phyloP scores from a whole-genome alignment of 2,329 filamentous ascomycete genomes.

The Leptographium lundbergii region DNA sequence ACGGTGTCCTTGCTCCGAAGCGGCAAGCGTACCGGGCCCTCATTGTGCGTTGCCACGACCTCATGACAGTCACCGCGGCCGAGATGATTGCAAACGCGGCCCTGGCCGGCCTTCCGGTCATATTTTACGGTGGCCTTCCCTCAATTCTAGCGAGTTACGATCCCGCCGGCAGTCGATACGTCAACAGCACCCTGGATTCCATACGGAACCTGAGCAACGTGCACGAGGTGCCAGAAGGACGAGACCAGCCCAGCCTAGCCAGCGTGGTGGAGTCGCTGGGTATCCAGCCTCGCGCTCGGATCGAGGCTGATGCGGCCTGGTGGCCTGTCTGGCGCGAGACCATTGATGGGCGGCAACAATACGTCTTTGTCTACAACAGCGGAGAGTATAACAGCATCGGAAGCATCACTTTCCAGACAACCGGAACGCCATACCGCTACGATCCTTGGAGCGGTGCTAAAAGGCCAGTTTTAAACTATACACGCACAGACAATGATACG shows the following conservation, averaged over 20 bases:
- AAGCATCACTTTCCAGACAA: not conserved
- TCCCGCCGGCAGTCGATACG: conserved; percentile 4
- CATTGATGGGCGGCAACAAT: conserved; percentile 15
- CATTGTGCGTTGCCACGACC: conserved; percentile 20
- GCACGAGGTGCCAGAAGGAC: conserved; percentile 15
- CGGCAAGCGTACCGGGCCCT: conserved; percentile 29
- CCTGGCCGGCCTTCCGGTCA: conserved; percentile 25
- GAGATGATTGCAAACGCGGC: conserved; percentile 22
- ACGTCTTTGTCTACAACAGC: conserved; percentile 27
- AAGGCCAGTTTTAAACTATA: conserved; percentile 15
- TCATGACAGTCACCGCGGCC: conserved; percentile 22
- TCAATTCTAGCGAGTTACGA: conserved; percentile 12
- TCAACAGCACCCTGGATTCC: conserved; percentile 12
- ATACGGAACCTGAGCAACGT: conserved; percentile 21
- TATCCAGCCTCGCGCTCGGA: conserved; percentile 18
- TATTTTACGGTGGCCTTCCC: conserved; percentile 25
- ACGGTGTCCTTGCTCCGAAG: conserved; percentile 24
- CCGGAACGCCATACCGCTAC: conserved; percentile 11
- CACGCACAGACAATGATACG: conserved; percentile 10
- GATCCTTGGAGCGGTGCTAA: conserved; percentile 29
- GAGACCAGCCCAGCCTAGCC: conserved; percentile 15
- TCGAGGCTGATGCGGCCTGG: conserved; percentile 19
- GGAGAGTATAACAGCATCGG: not conserved
- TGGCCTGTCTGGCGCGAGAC: conserved; percentile 24
- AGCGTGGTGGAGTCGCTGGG: conserved; percentile 17